Evolutionary conservation across 805 yeast species (phyloP).

Genomic region (Schizosaccharomyces japonicus): DNA sequence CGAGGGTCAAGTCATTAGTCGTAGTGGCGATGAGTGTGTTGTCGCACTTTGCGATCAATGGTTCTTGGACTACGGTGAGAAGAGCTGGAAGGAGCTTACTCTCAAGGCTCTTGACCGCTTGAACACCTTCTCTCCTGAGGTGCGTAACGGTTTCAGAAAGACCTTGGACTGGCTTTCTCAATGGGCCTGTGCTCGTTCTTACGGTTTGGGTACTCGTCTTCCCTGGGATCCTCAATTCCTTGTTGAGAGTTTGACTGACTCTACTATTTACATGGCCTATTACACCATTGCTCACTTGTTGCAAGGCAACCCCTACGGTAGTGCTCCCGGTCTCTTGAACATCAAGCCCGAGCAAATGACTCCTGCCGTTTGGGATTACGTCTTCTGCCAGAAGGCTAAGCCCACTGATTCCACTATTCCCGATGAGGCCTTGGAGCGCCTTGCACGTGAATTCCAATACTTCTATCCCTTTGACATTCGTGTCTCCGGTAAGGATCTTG

Average conservation of each 20-base stretch:
- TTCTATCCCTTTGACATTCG: slow-evolving; percentile 87
- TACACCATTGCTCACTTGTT: slow-evolving; percentile 73
- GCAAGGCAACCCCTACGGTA: slow-evolving; percentile 71
- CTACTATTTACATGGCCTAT: slow-evolving; percentile 85
- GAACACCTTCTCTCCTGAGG: slow-evolving; percentile 63
- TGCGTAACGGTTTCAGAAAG: slow-evolving; percentile 76
- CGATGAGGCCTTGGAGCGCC: slow-evolving; percentile 33
- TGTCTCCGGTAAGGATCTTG: slow-evolving; percentile 85
- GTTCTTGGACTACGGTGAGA: slow-evolving; percentile 95
- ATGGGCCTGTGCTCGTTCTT: slow-evolving; percentile 95
- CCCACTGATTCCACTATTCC: slow-evolving; percentile 34
- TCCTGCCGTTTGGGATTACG: slow-evolving; percentile 76
- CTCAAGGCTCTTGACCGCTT: slow-evolving; percentile 50
- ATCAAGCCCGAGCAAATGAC: slow-evolving; percentile 70
- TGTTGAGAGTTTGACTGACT: slow-evolving; percentile 86
- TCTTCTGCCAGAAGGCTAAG: slow-evolving; percentile 49
- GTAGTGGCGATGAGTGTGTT: slow-evolving; percentile 91
- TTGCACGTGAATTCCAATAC: slow-evolving; percentile 88
- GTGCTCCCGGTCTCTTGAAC: slow-evolving; percentile 42
- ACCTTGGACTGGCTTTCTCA: slow-evolving; percentile 87
- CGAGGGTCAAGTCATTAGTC: slow-evolving; percentile 65
- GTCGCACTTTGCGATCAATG: slow-evolving; percentile 96
- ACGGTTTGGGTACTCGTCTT: slow-evolving; percentile 78
- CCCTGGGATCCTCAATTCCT: slow-evolving; percentile 93
- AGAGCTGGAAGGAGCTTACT: slow-evolving; percentile 60